These are phyloP conservation scores for Parastagonospora avenae DNA, from an alignment of 2,329 filamentous ascomycete species.

Conservation along the genomic window DNA sequence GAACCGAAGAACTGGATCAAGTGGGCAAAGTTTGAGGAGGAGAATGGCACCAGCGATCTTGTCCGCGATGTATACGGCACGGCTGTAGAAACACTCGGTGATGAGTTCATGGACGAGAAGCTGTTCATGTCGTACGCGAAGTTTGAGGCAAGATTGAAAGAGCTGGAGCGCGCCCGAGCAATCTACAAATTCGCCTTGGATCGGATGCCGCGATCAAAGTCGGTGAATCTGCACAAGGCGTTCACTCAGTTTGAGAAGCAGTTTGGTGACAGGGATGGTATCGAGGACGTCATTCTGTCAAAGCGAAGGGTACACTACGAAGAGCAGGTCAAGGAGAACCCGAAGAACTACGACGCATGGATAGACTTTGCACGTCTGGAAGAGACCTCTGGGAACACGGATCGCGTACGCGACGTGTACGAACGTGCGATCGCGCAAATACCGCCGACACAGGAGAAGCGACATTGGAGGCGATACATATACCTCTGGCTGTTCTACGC, in stretches of 20 bases:
- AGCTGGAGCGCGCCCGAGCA: slow-evolving; percentile 88
- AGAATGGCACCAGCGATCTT: slow-evolving; percentile 87
- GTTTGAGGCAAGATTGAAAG: slow-evolving; percentile 92
- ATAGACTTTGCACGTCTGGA: slow-evolving; percentile 93
- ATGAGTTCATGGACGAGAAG: slow-evolving; percentile 95
- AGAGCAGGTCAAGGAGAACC: slow-evolving; percentile 89
- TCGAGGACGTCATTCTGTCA: slow-evolving; percentile 94
- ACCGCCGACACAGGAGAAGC: slow-evolving; percentile 92
- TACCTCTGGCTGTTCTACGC: slow-evolving; percentile 99
- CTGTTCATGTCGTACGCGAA: slow-evolving; percentile 95
- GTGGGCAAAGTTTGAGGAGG: slow-evolving; percentile 97
- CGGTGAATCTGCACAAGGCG: slow-evolving; percentile 82
- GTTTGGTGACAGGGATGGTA: slow-evolving; percentile 88
- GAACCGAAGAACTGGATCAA: slow-evolving; percentile 98
- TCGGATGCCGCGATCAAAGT: slow-evolving; percentile 85
- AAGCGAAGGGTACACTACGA: slow-evolving; percentile 94
- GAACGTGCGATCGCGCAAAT: slow-evolving; percentile 95
- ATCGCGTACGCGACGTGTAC: slow-evolving; percentile 88
- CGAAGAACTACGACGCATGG: slow-evolving; percentile 97
- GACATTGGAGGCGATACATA: slow-evolving; percentile 96
- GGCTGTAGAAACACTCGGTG: slow-evolving; percentile 86
- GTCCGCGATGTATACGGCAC: slow-evolving; percentile 90
- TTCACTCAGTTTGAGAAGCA: slow-evolving; percentile 99
- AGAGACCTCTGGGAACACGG: slow-evolving; percentile 80
- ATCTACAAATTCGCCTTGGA: slow-evolving; percentile 98